Evolutionary conservation across 345 rosid species (phyloP).

Genomic region (Limnanthes douglasii): DNA sequence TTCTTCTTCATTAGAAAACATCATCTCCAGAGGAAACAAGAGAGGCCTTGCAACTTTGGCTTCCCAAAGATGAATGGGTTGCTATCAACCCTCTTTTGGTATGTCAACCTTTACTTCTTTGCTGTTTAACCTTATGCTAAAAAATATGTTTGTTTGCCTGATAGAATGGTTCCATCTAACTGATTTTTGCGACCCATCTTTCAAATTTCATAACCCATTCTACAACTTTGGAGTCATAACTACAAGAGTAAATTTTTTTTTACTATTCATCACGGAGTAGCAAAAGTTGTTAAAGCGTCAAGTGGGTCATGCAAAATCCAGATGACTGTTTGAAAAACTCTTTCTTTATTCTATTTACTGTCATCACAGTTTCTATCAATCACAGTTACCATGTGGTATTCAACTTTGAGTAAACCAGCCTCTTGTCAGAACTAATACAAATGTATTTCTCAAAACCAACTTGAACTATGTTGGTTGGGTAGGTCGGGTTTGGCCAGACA

Average conservation of each 20-base stretch:
- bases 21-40: constrained; percentile 83
- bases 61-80: constrained; percentile 92
- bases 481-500: constrained; percentile 95
- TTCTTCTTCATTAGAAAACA: constrained; percentile 36
- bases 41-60: constrained; percentile 73
- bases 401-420: no score
- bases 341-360: neutral
- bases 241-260: no score
- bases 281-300: no score
- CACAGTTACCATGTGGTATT: no score
- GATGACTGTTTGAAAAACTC: neutral
- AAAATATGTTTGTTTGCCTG: neutral
- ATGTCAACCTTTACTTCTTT: constrained; percentile 8
- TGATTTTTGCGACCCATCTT: no score
- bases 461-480: neutral
- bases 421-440: no score
- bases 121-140: constrained; percentile 1
- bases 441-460: no score
- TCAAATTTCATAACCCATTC: no score
- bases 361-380: constrained; percentile 4
- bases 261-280: no score
- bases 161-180: no score
- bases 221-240: no score
- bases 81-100: constrained; percentile 89
- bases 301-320: no score